Conservation (phyloP, 2,329 filamentous ascomycete species). For the Metarhizium guizhouense region DNA sequence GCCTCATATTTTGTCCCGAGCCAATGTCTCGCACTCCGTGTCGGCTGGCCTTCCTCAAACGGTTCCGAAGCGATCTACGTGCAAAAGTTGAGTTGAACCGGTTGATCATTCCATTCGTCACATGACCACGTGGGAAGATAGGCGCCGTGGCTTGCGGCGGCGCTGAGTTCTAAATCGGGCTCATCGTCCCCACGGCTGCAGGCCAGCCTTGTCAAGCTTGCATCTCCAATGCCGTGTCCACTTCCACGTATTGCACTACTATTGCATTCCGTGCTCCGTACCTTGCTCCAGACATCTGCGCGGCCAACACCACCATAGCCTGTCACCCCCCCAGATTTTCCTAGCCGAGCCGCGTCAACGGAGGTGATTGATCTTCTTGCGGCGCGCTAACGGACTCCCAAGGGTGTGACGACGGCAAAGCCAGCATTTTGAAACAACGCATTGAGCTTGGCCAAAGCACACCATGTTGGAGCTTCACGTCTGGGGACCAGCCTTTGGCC, state of each 20-base stretch:
- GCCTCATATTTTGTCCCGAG: too few relatives aligned
- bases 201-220: not conserved
- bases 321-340: not conserved
- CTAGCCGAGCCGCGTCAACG: not conserved
- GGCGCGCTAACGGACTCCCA: not conserved
- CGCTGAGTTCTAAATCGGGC: too few relatives aligned
- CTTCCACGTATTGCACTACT: too few relatives aligned
- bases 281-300: too few relatives aligned
- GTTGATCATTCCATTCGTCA: too few relatives aligned
- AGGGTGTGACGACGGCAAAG: not conserved
- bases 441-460: not conserved
- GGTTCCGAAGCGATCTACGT: too few relatives aligned
- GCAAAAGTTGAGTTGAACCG: too few relatives aligned
- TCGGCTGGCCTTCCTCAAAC: too few relatives aligned
- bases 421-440: not conserved
- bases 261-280: too few relatives aligned
- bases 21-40: too few relatives aligned
- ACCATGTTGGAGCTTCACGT: slow-evolving; percentile 62
- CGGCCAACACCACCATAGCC: not conserved
- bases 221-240: not conserved
- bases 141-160: too few relatives aligned
- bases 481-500: slow-evolving; percentile 81
- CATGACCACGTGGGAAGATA: too few relatives aligned
- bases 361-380: not conserved
- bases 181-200: not conserved